These are phyloP conservation scores for Sechiopsis laciniata DNA, from an alignment of 306 rosid species.

Conservation along the genomic window DNA sequence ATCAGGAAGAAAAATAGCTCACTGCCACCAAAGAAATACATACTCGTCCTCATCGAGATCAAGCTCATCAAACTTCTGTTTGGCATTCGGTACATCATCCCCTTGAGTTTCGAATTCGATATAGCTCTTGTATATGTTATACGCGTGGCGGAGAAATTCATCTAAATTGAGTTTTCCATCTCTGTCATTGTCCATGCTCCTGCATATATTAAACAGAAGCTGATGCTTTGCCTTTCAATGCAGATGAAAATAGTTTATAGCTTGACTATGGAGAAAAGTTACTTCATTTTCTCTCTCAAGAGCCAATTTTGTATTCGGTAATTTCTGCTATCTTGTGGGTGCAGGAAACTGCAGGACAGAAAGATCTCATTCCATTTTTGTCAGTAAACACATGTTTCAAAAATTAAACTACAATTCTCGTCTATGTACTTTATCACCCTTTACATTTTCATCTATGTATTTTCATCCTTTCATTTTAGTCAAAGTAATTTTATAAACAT, in stretches of 20 bases:
- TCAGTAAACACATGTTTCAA: neutral
- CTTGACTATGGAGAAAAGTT: conserved; percentile 3
- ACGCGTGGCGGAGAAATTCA: conserved; percentile 45
- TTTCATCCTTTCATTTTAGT: neutral
- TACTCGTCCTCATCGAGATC: conserved; percentile 63
- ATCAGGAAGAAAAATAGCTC: neutral
- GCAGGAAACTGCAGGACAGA: conserved; percentile 46
- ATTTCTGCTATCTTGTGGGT: conserved; percentile 72
- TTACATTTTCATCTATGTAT: neutral
- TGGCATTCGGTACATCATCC: conserved; percentile 26
- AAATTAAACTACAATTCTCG: neutral
- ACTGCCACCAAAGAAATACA: neutral
- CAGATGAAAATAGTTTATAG: neutral
- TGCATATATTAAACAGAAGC: conserved; percentile 21
- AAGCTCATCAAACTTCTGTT: conserved; percentile 49
- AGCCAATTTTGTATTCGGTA: conserved; percentile 48
- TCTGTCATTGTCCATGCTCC: conserved; percentile 47
- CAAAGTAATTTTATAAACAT: neutral
- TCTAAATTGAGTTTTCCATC: conserved; percentile 52
- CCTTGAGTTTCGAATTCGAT: conserved; percentile 43
- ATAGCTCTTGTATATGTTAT: conserved; percentile 42
- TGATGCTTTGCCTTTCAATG: neutral
- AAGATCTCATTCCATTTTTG: neutral
- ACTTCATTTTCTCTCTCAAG: conserved; percentile 51
- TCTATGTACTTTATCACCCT: neutral